Base-by-base conservation (phyloP, 2,329 filamentous ascomycete species). In the Hypoxylon sp. region DNA sequence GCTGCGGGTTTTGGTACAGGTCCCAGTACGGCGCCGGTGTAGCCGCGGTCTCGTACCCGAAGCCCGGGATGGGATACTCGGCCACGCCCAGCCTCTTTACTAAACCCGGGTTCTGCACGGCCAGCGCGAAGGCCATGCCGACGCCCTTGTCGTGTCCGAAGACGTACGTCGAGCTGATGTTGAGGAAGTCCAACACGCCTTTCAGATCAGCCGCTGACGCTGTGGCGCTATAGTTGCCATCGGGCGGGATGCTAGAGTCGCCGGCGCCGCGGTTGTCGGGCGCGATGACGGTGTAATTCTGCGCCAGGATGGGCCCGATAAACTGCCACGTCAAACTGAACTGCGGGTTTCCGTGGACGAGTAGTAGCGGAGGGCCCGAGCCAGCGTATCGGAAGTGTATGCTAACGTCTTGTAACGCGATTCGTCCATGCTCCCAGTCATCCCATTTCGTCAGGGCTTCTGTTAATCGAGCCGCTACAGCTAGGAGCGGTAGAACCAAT, bases 71-170 rank as follows among this genome's bases (percentile, higher is more conserved):
- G 1, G 70, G 34, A 52, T 84, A 84, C 65, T 85, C 82, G 0
- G 77, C 68, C 0, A 83, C 19, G 2, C 73, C 78, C 2, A 84
- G 63, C 32, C 75, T 74, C 53, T 75, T 76, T 4, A 84, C 78
- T 0, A 78, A 41, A 0, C 68, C 65, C 0, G 79, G 80, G 63
- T 82, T 63, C 57, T 79, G 75, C 3, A 76, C 73, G 0, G 82
- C 80, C 0, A 84, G 75, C 0, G 82, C 81, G 0, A 78, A 70
- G 2, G 82, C 81, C 30, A 81, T 74, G 0, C 82, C 83, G 2
- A 77, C 79, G 14, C 82, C 82, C 61, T 83, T 84, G 61, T 85
- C 83, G 65, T 84, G 82, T 0, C 79, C 75, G 66, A 84, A 80
- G 0, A 84, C 79, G 63, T 82, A 82, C 1, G 81, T 74, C 25